phyloP scores from a whole-genome alignment of 352 stramenopile genomes.

The Phytophthora pseudosyringae region DNA sequence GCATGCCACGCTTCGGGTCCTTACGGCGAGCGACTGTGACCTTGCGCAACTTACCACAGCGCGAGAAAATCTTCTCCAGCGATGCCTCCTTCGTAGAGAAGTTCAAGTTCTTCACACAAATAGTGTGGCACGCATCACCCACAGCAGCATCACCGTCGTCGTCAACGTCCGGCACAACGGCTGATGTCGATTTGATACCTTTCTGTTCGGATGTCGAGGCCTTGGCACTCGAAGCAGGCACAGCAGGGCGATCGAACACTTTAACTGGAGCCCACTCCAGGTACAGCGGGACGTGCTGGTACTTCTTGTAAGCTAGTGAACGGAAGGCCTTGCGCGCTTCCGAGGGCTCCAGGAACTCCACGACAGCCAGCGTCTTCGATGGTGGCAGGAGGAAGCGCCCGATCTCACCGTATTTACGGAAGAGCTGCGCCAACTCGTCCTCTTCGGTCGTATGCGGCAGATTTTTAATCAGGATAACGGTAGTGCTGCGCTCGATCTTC shows the following conservation, averaged over 20 bases:
- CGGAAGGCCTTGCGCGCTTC: slow-evolving; percentile 97
- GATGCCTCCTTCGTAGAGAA: slow-evolving; percentile 94
- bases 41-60: slow-evolving; percentile 79
- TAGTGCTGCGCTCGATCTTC: slow-evolving; percentile 93
- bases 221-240: slow-evolving; percentile 15
- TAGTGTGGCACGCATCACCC: slow-evolving; percentile 76
- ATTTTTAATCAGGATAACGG: slow-evolving; percentile 98
- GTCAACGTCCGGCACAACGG: slow-evolving; percentile 56
- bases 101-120: slow-evolving; percentile 99
- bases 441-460: slow-evolving; percentile 94
- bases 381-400: slow-evolving; percentile 91
- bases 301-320: slow-evolving; percentile 98
- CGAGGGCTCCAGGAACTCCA: slow-evolving; percentile 95
- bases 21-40: slow-evolving; percentile 89
- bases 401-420: slow-evolving; percentile 91
- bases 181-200: slow-evolving; percentile 60
- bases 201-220: slow-evolving; percentile 38
- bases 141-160: slow-evolving; percentile 75
- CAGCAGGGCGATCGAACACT: slow-evolving; percentile 63
- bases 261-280: slow-evolving; percentile 97
- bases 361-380: slow-evolving; percentile 95
- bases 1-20: slow-evolving; percentile 77
- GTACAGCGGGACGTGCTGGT: slow-evolving; percentile 98
- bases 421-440: slow-evolving; percentile 95
- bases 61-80: slow-evolving; percentile 80